Conservation (phyloP, 352 stramenopile genomes). For the Halophytophthora polymorphica region DNA sequence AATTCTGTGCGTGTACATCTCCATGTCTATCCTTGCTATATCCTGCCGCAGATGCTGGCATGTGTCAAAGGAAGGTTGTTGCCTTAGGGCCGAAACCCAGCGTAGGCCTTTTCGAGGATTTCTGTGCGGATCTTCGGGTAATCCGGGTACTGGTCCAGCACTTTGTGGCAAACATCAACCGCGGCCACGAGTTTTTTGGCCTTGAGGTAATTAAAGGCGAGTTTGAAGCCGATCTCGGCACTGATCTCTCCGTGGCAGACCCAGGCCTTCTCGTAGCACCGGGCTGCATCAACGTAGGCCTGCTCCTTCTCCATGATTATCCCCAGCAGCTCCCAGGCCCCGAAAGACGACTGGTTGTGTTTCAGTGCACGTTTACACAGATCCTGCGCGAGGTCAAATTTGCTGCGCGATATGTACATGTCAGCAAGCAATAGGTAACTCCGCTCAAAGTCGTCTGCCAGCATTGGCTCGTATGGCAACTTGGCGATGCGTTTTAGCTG, state of each 20-base stretch:
- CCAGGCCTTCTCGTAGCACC: slow-evolving; percentile 92
- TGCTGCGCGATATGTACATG: slow-evolving; percentile 89
- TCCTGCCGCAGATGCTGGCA: no score
- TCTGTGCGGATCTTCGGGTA: slow-evolving; percentile 95
- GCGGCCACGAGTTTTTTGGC: slow-evolving; percentile 87
- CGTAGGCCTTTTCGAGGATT: slow-evolving; percentile 91
- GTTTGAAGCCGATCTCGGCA: slow-evolving; percentile 91
- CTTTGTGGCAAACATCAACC: slow-evolving; percentile 92
- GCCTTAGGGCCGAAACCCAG: slow-evolving; percentile 80
- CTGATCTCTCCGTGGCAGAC: slow-evolving; percentile 80
- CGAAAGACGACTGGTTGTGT: slow-evolving; percentile 91
- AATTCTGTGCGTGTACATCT: no score
- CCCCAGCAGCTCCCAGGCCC: slow-evolving; percentile 92
- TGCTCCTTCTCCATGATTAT: slow-evolving; percentile 95
- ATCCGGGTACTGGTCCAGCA: slow-evolving; percentile 91
- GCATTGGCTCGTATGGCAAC: slow-evolving; percentile 86
- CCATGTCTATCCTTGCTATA: no score
- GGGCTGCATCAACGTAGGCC: slow-evolving; percentile 89
- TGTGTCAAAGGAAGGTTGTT: no score
- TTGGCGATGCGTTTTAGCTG: slow-evolving; percentile 95
- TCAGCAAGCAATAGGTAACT: slow-evolving; percentile 93
- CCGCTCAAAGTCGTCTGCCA: slow-evolving; percentile 92
- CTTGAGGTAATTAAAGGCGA: slow-evolving; percentile 96
- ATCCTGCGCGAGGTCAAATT: slow-evolving; percentile 92
- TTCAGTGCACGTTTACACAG: slow-evolving; percentile 91